Evolutionary conservation across 495 filamentous ascomycete species (phyloP), one percentile per base, ranked within the genome.

Genomic region (Penicillium alfredii): DNA sequence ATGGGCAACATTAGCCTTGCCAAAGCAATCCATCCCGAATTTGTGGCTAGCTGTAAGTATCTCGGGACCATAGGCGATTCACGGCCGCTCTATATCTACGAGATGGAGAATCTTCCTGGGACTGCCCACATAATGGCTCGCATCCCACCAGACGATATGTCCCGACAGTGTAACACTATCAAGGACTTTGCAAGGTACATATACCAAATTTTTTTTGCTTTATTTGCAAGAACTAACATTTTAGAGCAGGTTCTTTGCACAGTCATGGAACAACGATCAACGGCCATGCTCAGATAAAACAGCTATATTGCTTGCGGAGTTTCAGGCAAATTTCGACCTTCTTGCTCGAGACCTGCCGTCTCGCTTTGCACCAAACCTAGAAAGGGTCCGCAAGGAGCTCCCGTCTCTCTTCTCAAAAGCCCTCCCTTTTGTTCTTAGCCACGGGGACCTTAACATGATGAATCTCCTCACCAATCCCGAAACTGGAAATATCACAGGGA

Each of bases 371-470:
- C 22, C 22, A 28, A 33, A 40, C 32, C 16, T 40, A 14, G 3
- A 29, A 35, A 42, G 7, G 11, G 15, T 53, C 15, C 50, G 48
- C 27, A 35, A 47, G 16, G 49, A 44, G 23, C 53, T 66, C 20
- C 51, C 57, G 23, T 38, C 43, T 12, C 44, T 61, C 43, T 53
- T 58, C 40, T 49, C 53, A 6, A 45, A 38, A 17, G 47, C 52
- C 7, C 55, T 64, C 35, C 53, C 49, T 4, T 59, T 67, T 11
- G 54, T 69, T 36, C 65, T 74, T 23, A 69, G 55, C 9, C 66
- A 74, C 40, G 55, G 46, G 8, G 70, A 74, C 44, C 52, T 77
- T 21, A 63, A 54, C 34, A 47, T 55, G 26, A 66, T 68, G 32
- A 73, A 71, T 53, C 55, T 72, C 13, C 42, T 72, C 5, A 38